Conservation (phyloP, 768 basidiomycete species). For the Hygrophoropsis aurantiaca region DNA sequence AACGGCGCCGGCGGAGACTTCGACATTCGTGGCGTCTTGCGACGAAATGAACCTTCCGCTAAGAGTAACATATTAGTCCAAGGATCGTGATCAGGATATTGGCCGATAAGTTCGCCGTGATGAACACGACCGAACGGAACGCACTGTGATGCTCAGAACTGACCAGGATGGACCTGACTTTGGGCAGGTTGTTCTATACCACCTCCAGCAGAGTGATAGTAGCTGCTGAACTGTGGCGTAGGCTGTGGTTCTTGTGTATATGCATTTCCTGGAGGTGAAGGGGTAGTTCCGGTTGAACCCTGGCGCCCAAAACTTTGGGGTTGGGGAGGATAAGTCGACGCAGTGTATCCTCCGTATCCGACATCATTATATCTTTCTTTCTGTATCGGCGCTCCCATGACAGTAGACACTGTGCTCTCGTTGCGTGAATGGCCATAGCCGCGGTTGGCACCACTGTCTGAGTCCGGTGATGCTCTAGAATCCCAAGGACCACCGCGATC, state of each 20-base stretch:
- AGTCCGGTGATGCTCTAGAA: conserved; percentile 48
- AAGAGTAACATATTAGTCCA: conserved; percentile 1
- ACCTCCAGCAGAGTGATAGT: conserved; percentile 21
- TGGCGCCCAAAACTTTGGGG: conserved; percentile 19
- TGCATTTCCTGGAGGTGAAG: conserved; percentile 25
- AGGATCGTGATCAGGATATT: background rate
- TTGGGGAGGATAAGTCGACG: conserved; percentile 33
- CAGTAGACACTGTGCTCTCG: conserved; percentile 60
- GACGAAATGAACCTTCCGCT: conserved; percentile 45
- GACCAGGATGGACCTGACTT: conserved; percentile 49
- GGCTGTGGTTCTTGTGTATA: conserved; percentile 41
- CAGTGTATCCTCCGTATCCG: conserved; percentile 19
- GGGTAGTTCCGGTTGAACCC: conserved; percentile 14
- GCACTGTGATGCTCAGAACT: conserved; percentile 25
- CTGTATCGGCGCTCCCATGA: conserved; percentile 49
- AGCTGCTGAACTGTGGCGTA: conserved; percentile 38
- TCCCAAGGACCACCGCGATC: conserved; percentile 74
- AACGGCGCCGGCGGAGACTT: conserved; percentile 18
- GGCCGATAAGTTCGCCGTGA: conserved; percentile 2
- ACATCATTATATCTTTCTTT: conserved; percentile 43
- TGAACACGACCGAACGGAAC: conserved; percentile 1
- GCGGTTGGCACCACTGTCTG: conserved; percentile 29
- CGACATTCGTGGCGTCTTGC: conserved; percentile 39
- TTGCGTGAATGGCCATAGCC: conserved; percentile 51
- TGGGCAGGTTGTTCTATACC: conserved; percentile 37